Conservation (phyloP, 345 rosid genomes). For the Aquilaria yunnanensis region DNA sequence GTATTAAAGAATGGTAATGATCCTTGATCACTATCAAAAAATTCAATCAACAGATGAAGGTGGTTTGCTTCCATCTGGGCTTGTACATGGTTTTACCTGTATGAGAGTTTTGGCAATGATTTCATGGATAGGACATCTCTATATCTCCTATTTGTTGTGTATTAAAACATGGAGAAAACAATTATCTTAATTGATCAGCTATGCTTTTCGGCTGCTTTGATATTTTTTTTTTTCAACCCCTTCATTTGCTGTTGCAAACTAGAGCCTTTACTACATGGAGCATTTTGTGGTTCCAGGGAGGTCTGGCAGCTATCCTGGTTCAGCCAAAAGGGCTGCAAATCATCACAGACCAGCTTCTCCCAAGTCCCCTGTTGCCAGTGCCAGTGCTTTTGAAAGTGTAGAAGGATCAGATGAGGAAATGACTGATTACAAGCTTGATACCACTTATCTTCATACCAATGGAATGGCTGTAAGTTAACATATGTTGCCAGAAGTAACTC, state of each 20-base stretch:
- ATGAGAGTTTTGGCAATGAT: too few species aligned
- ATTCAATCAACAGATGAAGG: too few species aligned
- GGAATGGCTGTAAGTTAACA: constrained; percentile 70
- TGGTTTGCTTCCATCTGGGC: too few species aligned
- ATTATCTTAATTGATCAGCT: too few species aligned
- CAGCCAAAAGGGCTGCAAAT: constrained; percentile 51
- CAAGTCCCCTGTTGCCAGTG: constrained; percentile 91
- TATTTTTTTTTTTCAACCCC: not conserved
- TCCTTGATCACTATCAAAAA: too few species aligned
- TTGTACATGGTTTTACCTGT: too few species aligned
- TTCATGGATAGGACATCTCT: too few species aligned
- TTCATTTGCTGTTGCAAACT: not conserved
- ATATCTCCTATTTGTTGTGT: too few species aligned
- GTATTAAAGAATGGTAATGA: too few species aligned
- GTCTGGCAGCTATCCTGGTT: constrained; percentile 44
- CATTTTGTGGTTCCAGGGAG: constrained; percentile 39
- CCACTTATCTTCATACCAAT: constrained; percentile 54
- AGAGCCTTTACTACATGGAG: constrained; percentile 4
- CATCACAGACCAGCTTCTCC: constrained; percentile 80
- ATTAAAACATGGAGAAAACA: too few species aligned
- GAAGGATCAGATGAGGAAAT: constrained; percentile 95
- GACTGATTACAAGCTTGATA: constrained; percentile 58
- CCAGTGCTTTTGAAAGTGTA: constrained; percentile 86
- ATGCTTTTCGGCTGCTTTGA: not conserved
- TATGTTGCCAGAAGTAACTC: not conserved